Evolutionary conservation across 2,329 filamentous ascomycete species (phyloP).

Genomic region (Arachnomyces sp.): DNA sequence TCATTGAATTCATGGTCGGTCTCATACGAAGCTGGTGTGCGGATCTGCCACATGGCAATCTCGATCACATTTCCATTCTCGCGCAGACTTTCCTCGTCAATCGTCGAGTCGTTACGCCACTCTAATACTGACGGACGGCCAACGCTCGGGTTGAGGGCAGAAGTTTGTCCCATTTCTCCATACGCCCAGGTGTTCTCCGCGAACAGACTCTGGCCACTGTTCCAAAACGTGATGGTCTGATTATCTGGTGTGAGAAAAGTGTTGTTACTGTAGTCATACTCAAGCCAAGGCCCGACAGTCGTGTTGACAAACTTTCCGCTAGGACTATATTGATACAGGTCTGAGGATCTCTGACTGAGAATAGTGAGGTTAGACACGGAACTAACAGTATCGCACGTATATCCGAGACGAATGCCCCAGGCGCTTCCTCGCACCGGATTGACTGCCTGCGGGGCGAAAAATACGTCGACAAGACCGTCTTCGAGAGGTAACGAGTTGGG

Average conservation of each 20-base stretch:
- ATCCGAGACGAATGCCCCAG: slow-evolving; percentile 10
- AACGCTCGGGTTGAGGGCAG: not conserved
- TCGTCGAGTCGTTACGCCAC: slow-evolving; percentile 3
- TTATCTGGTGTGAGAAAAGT: slow-evolving; percentile 4
- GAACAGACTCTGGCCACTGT: not conserved
- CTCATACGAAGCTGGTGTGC: not conserved
- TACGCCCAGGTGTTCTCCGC: slow-evolving; percentile 2
- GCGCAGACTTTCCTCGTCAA: slow-evolving; percentile 2
- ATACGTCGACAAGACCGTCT: slow-evolving; percentile 5
- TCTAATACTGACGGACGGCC: too few relatives aligned
- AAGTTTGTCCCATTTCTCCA: slow-evolving; percentile 2
- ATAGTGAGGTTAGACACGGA: slow-evolving; percentile 9
- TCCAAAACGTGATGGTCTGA: slow-evolving; percentile 4
- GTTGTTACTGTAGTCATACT: not conserved
- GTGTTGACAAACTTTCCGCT: too few relatives aligned
- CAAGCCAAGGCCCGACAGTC: not conserved
- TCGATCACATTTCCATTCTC: not conserved
- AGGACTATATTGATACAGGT: not conserved
- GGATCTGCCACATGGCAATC: slow-evolving; percentile 4
- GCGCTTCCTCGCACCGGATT: slow-evolving; percentile 5
- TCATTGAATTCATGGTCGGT: slow-evolving; percentile 1
- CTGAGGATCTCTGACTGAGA: slow-evolving; percentile 2
- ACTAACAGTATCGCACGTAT: slow-evolving; percentile 8
- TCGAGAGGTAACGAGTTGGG: slow-evolving; percentile 6
- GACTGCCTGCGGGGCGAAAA: slow-evolving; percentile 7